Conservation (phyloP, 306 rosid species). For the Cucurbita moschata region DNA sequence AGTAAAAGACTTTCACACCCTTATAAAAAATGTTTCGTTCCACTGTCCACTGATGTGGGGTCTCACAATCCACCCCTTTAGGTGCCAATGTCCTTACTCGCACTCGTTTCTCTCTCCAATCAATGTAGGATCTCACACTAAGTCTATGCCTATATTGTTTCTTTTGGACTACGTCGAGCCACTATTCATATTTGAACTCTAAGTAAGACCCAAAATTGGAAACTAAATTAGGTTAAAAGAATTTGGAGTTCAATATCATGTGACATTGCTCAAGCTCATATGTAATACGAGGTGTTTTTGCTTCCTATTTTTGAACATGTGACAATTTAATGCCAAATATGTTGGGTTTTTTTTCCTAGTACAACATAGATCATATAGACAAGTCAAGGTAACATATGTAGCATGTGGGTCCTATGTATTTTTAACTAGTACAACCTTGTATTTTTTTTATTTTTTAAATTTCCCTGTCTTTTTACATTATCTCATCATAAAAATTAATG, state of each 20-base stretch:
- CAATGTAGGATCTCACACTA: too few relatives aligned
- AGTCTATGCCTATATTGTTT: not conserved
- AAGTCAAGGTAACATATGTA: not conserved
- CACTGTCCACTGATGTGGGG: too few relatives aligned
- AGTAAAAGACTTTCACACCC: too few relatives aligned
- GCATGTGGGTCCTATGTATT: not conserved
- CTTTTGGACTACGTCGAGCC: not conserved
- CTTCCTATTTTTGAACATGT: conserved; percentile 1
- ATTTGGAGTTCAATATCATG: not conserved
- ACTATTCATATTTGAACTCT: not conserved
- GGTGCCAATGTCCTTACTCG: too few relatives aligned
- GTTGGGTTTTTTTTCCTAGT: not conserved
- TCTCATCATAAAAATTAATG: not conserved
- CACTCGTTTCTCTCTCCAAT: too few relatives aligned
- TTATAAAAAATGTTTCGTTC: too few relatives aligned
- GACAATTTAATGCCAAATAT: not conserved
- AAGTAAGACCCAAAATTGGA: too few relatives aligned
- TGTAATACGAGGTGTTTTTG: not conserved
- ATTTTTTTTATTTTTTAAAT: not conserved
- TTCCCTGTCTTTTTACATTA: not conserved
- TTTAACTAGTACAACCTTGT: not conserved
- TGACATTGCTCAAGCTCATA: not conserved
- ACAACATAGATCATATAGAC: not conserved
- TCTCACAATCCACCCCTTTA: too few relatives aligned
- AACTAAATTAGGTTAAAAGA: not conserved